Base-by-base conservation (phyloP, 768 basidiomycete genomes). In the Pulveroboletus sp. region DNA sequence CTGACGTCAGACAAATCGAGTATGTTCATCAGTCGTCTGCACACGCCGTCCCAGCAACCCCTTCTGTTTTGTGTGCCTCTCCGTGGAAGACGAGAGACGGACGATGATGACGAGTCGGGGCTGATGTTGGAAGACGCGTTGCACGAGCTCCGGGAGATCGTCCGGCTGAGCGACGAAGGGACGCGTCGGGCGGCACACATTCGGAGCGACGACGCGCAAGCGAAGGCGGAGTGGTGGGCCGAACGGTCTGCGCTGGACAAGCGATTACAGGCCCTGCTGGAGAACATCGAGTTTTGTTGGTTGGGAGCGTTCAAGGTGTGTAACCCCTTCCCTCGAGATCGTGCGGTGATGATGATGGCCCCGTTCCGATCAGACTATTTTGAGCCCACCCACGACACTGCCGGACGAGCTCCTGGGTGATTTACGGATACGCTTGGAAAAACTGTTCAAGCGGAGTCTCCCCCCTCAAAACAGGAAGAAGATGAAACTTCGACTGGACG, bases 221-320 rank as follows among this genome's bases (percentile, higher is more conserved):
- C 81, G 1, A 75, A 84, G 53, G 72, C 76, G 1, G 77, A 73
- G 2, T 98, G 96, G 96, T 99, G 96, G 96, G 82, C 80, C 30
- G 78, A 83, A 45, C 76, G 96, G 4, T 70, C 73, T 20, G 78
- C 76, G 19, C 75, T 98, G n/a, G 93, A 98, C 60, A 73, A 72
- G 40, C 78, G 92, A 20, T 64, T 99, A 60, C 74, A 80, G 49
- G 80, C 81, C 26, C 68, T 99, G 6, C 65, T 96, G 29, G 81
- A 82, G 55, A 91, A 85, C 55, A 84, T 99, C 37, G 96, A 98
- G 64, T 93, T 89, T 58, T 93, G 89, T 62, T 98, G 96, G 96
- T 75, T 99, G 3, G 95, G 96, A 1, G 93, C 87, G 19, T 97
- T 96, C 80, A 98, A 97, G 83, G 94, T 93, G 43, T 29, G 75